These are phyloP conservation scores for Iris pallida DNA, from an alignment of 116 monocot species.

Conservation along the genomic window DNA sequence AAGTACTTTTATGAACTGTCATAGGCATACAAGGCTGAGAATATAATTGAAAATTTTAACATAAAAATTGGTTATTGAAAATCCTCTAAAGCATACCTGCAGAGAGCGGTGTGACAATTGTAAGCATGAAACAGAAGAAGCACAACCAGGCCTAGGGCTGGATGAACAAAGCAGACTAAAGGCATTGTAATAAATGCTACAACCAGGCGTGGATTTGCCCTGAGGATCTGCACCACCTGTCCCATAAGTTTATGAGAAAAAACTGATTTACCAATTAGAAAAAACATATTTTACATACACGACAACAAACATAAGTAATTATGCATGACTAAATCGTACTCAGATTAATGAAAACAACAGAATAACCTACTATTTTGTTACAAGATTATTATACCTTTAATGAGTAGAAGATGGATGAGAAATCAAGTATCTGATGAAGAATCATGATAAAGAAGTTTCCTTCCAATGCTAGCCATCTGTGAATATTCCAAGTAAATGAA, in stretches of 20 bases:
- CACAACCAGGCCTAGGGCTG: constrained; percentile 73
- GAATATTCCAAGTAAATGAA: constrained; percentile 7
- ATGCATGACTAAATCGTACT: neutral
- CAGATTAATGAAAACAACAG: no score
- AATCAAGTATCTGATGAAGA: constrained; percentile 39
- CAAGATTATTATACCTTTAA: constrained; percentile 45
- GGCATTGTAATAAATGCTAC: constrained; percentile 63
- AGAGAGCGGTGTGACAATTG: constrained; percentile 68
- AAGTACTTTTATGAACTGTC: no score
- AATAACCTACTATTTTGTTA: no score
- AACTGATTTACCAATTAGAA: neutral
- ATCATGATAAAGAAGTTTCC: constrained; percentile 32
- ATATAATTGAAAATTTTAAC: neutral
- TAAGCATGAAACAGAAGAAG: constrained; percentile 71
- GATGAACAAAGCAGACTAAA: constrained; percentile 84
- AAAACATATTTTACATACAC: neutral
- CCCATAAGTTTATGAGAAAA: constrained; percentile 7
- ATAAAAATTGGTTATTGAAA: neutral
- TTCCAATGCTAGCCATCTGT: constrained; percentile 79
- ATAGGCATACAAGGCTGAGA: no score
- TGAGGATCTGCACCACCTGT: constrained; percentile 70
- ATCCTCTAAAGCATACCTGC: constrained; percentile 51
- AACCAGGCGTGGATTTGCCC: constrained; percentile 49
- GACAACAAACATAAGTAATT: neutral
- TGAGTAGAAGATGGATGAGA: constrained; percentile 61